Conservation (phyloP, 352 stramenopile genomes). For the Pythium phragmiticola region DNA sequence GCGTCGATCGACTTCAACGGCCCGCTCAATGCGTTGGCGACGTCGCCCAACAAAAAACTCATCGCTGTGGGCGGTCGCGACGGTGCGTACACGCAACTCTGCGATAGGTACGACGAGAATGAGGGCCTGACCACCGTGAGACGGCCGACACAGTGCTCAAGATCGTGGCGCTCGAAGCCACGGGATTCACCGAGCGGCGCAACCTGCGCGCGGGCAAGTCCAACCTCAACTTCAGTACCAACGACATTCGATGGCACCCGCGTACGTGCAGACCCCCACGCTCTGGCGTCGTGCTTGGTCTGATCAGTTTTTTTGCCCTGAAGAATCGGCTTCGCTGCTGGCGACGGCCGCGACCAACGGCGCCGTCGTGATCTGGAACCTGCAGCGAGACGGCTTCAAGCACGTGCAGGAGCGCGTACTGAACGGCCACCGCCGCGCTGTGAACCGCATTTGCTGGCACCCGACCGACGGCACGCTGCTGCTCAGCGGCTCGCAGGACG, state of each 20-base stretch:
- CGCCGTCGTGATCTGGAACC: conserved; percentile 85
- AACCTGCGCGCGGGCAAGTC: conserved; percentile 84
- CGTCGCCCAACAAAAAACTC: conserved; percentile 78
- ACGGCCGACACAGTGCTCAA: conserved; percentile 57
- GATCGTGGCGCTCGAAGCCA: conserved; percentile 73
- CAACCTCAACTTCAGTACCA: conserved; percentile 87
- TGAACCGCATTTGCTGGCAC: conserved; percentile 90
- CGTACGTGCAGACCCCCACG: conserved; percentile 36
- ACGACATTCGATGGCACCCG: conserved; percentile 88
- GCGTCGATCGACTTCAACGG: conserved; percentile 87
- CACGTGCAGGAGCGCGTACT: conserved; percentile 84
- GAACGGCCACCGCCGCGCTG: conserved; percentile 75
- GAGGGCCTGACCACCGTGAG: background rate
- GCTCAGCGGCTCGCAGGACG: conserved; percentile 85
- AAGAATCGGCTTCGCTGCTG: conserved; percentile 82
- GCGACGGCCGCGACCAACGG: conserved; percentile 85
- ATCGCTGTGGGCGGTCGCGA: conserved; percentile 85
- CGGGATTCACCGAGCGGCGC: conserved; percentile 79
- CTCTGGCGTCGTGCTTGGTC: background rate
- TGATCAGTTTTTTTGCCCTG: background rate
- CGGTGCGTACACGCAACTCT: conserved; percentile 32
- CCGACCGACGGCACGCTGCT: conserved; percentile 75
- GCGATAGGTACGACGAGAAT: background rate
- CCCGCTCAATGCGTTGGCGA: conserved; percentile 80
- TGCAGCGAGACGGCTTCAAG: conserved; percentile 86